phyloP scores from a whole-genome alignment of 2,329 filamentous ascomycete genomes.

The Cladosporium sp. region DNA sequence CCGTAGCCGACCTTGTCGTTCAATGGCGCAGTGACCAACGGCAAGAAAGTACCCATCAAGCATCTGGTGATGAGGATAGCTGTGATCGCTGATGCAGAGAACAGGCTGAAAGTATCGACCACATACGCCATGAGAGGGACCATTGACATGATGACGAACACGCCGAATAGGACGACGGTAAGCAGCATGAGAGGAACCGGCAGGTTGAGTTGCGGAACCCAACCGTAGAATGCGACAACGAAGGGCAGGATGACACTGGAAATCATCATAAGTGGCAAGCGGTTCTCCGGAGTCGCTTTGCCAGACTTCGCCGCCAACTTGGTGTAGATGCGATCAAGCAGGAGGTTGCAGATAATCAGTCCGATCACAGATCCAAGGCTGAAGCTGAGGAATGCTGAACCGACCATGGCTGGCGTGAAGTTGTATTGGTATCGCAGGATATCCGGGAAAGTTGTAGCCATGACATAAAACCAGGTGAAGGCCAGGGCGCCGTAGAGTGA shows the following conservation, averaged over 20 bases:
- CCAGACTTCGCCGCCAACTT: constrained; percentile 33
- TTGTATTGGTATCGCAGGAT: constrained; percentile 46
- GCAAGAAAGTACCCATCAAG: constrained; percentile 49
- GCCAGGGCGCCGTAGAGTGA: constrained; percentile 46
- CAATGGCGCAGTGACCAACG: constrained; percentile 47
- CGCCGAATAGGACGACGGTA: constrained; percentile 54
- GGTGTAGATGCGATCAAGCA: constrained; percentile 43
- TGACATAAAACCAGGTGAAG: constrained; percentile 51
- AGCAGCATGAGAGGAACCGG: constrained; percentile 61
- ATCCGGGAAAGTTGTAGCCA: constrained; percentile 49
- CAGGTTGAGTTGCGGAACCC: constrained; percentile 52
- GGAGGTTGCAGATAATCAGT: constrained; percentile 40
- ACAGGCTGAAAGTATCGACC: constrained; percentile 50
- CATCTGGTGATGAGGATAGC: constrained; percentile 48
- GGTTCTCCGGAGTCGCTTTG: constrained; percentile 57
- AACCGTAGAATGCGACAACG: constrained; percentile 61
- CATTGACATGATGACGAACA: constrained; percentile 48
- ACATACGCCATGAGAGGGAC: constrained; percentile 50
- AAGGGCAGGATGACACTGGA: constrained; percentile 55
- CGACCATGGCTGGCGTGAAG: constrained; percentile 54
- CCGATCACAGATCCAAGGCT: constrained; percentile 48
- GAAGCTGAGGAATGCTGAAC: constrained; percentile 57
- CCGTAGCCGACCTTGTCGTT: constrained; percentile 45
- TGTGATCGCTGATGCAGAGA: constrained; percentile 49
- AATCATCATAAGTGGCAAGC: constrained; percentile 61